phyloP scores from a whole-genome alignment of 495 filamentous ascomycete genomes.

The Aspergillus ellipticus region DNA sequence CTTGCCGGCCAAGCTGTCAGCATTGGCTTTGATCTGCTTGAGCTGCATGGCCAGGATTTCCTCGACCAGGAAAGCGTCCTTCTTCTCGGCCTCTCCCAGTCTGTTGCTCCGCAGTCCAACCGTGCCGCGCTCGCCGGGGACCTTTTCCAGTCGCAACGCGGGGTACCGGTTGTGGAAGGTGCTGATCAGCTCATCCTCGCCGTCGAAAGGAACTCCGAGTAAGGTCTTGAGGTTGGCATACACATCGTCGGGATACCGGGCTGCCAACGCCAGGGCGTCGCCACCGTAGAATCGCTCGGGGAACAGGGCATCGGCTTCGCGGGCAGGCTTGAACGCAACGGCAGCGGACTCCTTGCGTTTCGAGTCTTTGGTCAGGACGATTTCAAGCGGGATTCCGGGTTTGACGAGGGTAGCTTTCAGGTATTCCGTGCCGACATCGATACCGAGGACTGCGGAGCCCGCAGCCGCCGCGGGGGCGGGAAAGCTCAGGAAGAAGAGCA shows the following conservation, averaged over 20 bases:
- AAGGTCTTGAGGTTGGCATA: conserved; percentile 90
- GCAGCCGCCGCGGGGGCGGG: conserved; percentile 57
- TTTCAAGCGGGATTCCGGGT: conserved; percentile 95
- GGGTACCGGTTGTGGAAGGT: conserved; percentile 72
- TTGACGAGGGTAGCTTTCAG: conserved; percentile 97
- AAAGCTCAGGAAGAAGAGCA: conserved; percentile 55
- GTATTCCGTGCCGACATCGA: conserved; percentile 96
- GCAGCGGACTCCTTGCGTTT: conserved; percentile 92
- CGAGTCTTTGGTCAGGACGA: conserved; percentile 97
- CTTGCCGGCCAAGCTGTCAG: conserved; percentile 79
- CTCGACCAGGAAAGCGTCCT: conserved; percentile 79
- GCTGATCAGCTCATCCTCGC: conserved; percentile 55
- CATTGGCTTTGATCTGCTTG: conserved; percentile 81
- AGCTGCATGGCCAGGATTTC: conserved; percentile 97
- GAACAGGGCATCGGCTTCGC: conserved; percentile 56
- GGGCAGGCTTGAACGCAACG: conserved; percentile 85
- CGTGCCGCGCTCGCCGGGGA: conserved; percentile 57
- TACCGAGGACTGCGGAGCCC: conserved; percentile 74
- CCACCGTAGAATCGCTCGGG: conserved; percentile 90
- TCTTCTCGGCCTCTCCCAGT: conserved; percentile 57
- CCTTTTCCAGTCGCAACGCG: conserved; percentile 44
- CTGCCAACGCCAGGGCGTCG: conserved; percentile 82
- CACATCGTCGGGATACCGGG: conserved; percentile 86
- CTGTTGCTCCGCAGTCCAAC: conserved; percentile 73
- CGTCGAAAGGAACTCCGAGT: conserved; percentile 62